Evolutionary conservation across 208 protist genomes (phyloP).

Genomic region (Leishmania tropica): DNA sequence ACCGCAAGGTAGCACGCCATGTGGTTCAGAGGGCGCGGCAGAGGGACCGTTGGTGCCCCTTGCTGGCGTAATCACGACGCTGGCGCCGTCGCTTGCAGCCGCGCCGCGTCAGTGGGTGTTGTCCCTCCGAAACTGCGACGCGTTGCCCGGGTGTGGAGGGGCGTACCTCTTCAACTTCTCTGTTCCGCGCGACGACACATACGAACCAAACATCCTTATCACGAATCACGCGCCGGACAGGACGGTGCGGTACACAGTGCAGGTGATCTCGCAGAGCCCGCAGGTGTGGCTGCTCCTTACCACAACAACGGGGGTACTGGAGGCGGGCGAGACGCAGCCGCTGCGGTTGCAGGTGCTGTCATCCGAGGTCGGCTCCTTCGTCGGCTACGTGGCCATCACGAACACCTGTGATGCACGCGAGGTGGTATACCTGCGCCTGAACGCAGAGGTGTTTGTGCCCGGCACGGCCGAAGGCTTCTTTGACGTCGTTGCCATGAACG

Average conservation of each 20-base stretch:
- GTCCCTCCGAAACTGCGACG: constrained; percentile 64
- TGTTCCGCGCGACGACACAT: constrained; percentile 67
- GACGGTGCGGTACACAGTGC: constrained; percentile 66
- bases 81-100: constrained; percentile 10
- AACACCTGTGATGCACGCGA: constrained; percentile 63
- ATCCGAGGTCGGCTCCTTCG: constrained; percentile 80
- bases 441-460: constrained; percentile 75
- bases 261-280: constrained; percentile 79
- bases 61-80: neutral
- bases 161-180: constrained; percentile 71
- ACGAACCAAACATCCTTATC: constrained; percentile 68
- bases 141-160: constrained; percentile 44
- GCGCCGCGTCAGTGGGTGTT: constrained; percentile 40
- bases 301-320: constrained; percentile 44
- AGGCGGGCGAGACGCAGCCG: constrained; percentile 65
- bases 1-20: constrained; percentile 2
- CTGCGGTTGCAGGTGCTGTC: constrained; percentile 76
- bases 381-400: constrained; percentile 72
- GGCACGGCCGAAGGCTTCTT: constrained; percentile 76
- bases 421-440: constrained; percentile 76
- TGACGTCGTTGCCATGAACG: constrained; percentile 70
- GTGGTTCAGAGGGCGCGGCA: neutral
- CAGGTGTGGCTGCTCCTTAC: constrained; percentile 79
- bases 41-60: neutral
- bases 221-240: constrained; percentile 57